Conservation (phyloP, 257 asterid species). For the Salvia splendens region DNA sequence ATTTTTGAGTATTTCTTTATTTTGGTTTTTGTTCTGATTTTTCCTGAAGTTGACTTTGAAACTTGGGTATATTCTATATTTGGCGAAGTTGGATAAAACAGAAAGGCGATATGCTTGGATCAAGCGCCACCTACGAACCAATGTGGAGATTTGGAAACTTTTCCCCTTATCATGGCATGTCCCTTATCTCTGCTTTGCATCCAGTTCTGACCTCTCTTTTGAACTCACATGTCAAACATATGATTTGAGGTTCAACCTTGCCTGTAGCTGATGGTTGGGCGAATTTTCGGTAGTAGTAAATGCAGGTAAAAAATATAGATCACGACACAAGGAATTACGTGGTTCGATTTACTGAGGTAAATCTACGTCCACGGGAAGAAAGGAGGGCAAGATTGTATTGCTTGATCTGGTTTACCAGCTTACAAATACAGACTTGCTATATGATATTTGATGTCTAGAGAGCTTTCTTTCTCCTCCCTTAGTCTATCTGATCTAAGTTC, state of each 20-base stretch:
- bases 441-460: too few relatives aligned
- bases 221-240: constrained; percentile 22
- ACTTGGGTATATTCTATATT: constrained; percentile 33
- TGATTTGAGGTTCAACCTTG: constrained; percentile 20
- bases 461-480: too few relatives aligned
- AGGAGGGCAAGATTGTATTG: too few relatives aligned
- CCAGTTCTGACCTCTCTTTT: constrained; percentile 65
- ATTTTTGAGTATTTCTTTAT: constrained; percentile 60
- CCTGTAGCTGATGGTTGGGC: too few relatives aligned
- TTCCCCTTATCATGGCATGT: constrained; percentile 95
- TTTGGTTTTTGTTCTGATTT: constrained; percentile 11
- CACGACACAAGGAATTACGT: too few relatives aligned
- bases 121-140: constrained; percentile 86
- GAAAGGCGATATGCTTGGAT: constrained; percentile 98
- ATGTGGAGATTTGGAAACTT: constrained; percentile 94
- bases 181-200: constrained; percentile 76
- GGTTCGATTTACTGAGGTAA: too few relatives aligned
- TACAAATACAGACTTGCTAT: too few relatives aligned
- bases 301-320: too few relatives aligned
- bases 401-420: too few relatives aligned
- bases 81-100: constrained; percentile 88
- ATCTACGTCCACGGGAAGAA: too few relatives aligned
- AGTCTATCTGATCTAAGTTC: too few relatives aligned
- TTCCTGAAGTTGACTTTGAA: constrained; percentile 27
- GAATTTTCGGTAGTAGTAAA: too few relatives aligned